These are phyloP conservation scores for Zygoascus ofunaensis DNA, from an alignment of 805 yeast species.

Conservation along the genomic window DNA sequence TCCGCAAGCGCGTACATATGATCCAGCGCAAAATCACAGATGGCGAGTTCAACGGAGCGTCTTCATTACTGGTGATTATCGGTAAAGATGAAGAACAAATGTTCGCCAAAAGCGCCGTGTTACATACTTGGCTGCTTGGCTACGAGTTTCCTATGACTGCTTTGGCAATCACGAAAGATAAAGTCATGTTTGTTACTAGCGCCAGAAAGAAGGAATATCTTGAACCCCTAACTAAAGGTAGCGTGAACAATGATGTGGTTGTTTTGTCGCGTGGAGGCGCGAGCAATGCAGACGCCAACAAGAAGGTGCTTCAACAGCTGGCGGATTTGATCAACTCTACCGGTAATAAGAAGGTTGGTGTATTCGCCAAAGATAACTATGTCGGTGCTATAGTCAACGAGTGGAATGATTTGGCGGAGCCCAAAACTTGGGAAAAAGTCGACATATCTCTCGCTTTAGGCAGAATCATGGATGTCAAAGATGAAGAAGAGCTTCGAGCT, in stretches of 20 bases:
- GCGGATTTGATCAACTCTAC: constrained; percentile 30
- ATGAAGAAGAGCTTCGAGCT: constrained; percentile 60
- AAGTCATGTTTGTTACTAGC: constrained; percentile 61
- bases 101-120: constrained; percentile 74
- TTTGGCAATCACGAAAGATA: constrained; percentile 51
- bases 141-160: constrained; percentile 94
- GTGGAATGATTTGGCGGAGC: constrained; percentile 40
- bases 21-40: constrained; percentile 21
- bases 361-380: constrained; percentile 65
- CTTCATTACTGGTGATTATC: constrained; percentile 54
- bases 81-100: constrained; percentile 87
- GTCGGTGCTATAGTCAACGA: constrained; percentile 79
- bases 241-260: constrained; percentile 36
- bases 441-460: constrained; percentile 50
- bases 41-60: constrained; percentile 35
- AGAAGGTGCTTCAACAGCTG: constrained; percentile 52
- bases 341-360: constrained; percentile 47
- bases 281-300: constrained; percentile 73
- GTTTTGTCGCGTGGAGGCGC: constrained; percentile 56
- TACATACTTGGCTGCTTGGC: constrained; percentile 88
- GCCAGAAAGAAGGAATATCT: constrained; percentile 79
- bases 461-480: constrained; percentile 61
- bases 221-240: constrained; percentile 35
- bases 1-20: constrained; percentile 24
- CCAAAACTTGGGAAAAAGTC: constrained; percentile 20